Conservation (phyloP, 2,329 filamentous ascomycete species). For the Trematosphaeria pertusa region DNA sequence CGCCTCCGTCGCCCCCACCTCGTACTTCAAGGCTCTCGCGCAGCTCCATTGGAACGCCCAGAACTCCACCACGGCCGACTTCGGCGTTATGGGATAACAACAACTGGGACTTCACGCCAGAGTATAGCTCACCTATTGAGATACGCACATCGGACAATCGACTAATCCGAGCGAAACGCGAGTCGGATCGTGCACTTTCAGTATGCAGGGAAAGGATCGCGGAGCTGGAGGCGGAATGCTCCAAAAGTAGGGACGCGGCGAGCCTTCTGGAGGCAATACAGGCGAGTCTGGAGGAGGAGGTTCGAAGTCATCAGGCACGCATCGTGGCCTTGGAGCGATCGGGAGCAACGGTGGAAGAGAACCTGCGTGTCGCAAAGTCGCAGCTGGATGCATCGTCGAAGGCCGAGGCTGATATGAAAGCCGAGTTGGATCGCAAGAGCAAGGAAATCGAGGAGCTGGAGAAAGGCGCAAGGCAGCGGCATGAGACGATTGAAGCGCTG, state of each 20-base stretch:
- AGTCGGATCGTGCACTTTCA: slow-evolving; percentile 46
- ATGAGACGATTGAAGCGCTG: slow-evolving; percentile 28
- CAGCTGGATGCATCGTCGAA: slow-evolving; percentile 26
- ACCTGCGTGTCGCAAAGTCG: slow-evolving; percentile 27
- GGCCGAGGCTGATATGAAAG: slow-evolving; percentile 28
- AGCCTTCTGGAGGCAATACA: slow-evolving; percentile 25
- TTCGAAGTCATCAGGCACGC: slow-evolving; percentile 35
- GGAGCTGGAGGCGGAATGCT: slow-evolving; percentile 40
- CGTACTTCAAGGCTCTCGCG: slow-evolving; percentile 21
- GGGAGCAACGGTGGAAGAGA: slow-evolving; percentile 27
- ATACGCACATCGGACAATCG: slow-evolving; percentile 43
- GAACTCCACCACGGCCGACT: slow-evolving; percentile 29
- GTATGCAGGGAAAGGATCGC: slow-evolving; percentile 44
- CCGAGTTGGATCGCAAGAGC: slow-evolving; percentile 32
- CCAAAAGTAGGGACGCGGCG: slow-evolving; percentile 32
- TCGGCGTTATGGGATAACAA: slow-evolving; percentile 33
- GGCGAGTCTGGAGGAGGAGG: slow-evolving; percentile 33
- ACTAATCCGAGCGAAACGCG: slow-evolving; percentile 45
- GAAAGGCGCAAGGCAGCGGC: slow-evolving; percentile 16
- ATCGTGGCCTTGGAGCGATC: slow-evolving; percentile 38
- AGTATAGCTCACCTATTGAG: slow-evolving; percentile 25
- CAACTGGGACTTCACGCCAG: slow-evolving; percentile 28
- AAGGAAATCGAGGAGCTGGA: slow-evolving; percentile 38
- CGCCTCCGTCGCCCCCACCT: slow-evolving; percentile 42
- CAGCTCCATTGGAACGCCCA: slow-evolving; percentile 22